Base-by-base conservation (phyloP, 495 filamentous ascomycete species). In the Penicillium turbatum region DNA sequence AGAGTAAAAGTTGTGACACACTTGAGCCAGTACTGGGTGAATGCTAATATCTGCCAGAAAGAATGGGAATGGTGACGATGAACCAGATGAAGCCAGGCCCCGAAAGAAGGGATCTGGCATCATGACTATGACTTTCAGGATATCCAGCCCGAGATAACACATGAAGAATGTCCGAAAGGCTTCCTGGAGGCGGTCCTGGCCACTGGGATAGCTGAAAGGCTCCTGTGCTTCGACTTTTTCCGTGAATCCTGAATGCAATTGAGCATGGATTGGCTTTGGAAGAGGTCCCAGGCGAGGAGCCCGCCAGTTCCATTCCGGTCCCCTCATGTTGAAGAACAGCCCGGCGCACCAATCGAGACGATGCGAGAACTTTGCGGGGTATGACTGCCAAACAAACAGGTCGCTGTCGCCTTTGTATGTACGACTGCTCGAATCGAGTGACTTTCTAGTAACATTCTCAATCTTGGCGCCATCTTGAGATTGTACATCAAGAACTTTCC, bases 231-330 rank as follows among this genome's bases (percentile, higher is more conserved):
- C 35, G 6, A 62, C 16, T 13, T 39, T 51, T 9, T 37, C 39
- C 16, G 19, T 27, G 41, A 55, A 54, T 41, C 61, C 45, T 48
- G 54, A 35, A 55, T 57, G 53, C 19, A 80, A 69, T 53, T 77
- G 67, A 39, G 66, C 42, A 55, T 74, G 64, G 31, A 85, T 70
- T 35, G 65, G 61, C 47, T 61, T 59, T 40, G 86, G 85, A 26
- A 86, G 74, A 9, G 81, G 76, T 7, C 82, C 83, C 3, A 88
- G 63, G 19, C 74, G 75, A 9, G 81, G 66, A 44, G 82, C 79
- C 13, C 83, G 78, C 78, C 83, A 88, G 60, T 86, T 89, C 89
- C 89, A 96, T 58, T 88, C 87, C 8, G 84, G 79, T 0, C 88
- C 85, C 26, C 88, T 76, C 61, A 90, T 84, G 55, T 85, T 86